These are phyloP conservation scores for Talaromyces sp. DNA, from an alignment of 2,329 filamentous ascomycete genomes.

Conservation along the genomic window DNA sequence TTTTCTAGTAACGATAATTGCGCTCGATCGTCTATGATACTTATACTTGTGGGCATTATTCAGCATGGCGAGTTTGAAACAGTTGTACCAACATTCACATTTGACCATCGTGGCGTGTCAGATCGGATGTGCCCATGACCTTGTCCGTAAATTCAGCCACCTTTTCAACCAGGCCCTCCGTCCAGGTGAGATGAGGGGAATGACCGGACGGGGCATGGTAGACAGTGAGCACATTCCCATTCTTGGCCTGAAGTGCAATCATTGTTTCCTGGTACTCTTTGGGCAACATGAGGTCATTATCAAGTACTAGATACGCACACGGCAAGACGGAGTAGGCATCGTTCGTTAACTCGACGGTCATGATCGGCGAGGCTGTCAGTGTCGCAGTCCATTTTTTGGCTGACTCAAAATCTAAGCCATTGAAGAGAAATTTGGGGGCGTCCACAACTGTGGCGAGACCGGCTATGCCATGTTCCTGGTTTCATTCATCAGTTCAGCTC, in stretches of 20 bases:
- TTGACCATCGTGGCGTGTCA: too few species aligned
- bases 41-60: too few species aligned
- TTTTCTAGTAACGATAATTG: too few species aligned
- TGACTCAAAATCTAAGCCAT: conserved; percentile 20
- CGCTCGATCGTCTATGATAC: too few species aligned
- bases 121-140: too few species aligned
- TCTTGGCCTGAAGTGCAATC: conserved; percentile 22
- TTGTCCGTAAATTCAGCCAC: too few species aligned
- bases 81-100: too few species aligned
- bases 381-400: conserved; percentile 22
- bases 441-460: conserved; percentile 24
- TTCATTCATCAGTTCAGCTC: too few species aligned
- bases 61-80: too few species aligned
- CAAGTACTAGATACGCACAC: conserved; percentile 31
- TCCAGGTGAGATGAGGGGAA: conserved; percentile 32
- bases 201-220: conserved; percentile 26
- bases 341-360: conserved; percentile 24
- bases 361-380: neutral
- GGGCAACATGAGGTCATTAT: conserved; percentile 26
- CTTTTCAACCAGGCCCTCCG: conserved; percentile 20
- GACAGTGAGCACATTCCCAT: conserved; percentile 11
- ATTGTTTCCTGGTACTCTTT: conserved; percentile 31
- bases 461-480: conserved; percentile 17
- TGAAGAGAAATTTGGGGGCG: conserved; percentile 26
- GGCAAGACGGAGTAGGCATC: conserved; percentile 28